Conservation (phyloP, 345 rosid genomes). For the Pistacia integerrima region DNA sequence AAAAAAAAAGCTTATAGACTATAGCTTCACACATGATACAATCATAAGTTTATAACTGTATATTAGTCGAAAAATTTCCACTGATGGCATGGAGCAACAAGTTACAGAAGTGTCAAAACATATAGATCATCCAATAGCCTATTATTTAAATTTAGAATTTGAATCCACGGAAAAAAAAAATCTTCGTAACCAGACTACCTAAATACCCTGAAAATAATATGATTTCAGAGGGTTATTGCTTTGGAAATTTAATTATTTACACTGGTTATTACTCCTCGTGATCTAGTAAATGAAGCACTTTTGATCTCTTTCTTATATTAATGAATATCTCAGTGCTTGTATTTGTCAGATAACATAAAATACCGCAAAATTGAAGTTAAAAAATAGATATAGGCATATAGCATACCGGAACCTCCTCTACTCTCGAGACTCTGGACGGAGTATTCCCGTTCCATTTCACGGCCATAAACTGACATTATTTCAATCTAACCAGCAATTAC, state of each 20-base stretch:
- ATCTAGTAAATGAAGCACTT: constrained; percentile 6
- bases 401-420: constrained; percentile 70
- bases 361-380: constrained; percentile 2
- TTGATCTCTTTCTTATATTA: background rate
- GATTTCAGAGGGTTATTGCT: background rate
- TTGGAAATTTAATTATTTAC: too few species aligned
- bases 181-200: background rate
- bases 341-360: background rate
- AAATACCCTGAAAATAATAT: background rate
- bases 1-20: background rate
- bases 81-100: background rate
- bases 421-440: constrained; percentile 63
- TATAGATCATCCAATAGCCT: background rate
- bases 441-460: constrained; percentile 73
- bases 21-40: background rate
- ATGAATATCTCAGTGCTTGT: background rate
- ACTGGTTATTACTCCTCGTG: background rate
- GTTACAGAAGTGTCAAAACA: background rate
- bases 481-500: constrained; percentile 28
- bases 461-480: constrained; percentile 70
- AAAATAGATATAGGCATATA: background rate
- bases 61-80: background rate
- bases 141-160: background rate
- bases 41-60: background rate
- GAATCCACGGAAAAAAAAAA: background rate